Evolutionary conservation across 768 basidiomycete species (phyloP).

Genomic region (Auriscalpium vulgare): DNA sequence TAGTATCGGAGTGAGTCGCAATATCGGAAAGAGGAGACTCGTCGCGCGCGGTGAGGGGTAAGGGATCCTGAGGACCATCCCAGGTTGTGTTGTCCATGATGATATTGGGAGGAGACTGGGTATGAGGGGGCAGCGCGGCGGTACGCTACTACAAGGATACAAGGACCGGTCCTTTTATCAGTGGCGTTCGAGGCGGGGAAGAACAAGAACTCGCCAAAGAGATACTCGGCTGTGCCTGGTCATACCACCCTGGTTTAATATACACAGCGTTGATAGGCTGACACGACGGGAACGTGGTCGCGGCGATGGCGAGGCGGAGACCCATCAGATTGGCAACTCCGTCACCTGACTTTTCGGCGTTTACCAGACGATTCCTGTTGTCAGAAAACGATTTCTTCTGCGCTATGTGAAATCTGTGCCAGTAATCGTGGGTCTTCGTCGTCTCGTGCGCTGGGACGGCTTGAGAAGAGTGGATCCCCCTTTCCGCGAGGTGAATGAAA

Average conservation of each 20-base stretch:
- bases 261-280: conserved; percentile 34
- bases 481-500: conserved; percentile 28
- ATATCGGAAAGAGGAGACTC: too few relatives aligned
- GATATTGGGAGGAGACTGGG: too few relatives aligned
- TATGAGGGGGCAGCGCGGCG: too few relatives aligned
- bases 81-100: too few relatives aligned
- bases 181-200: background rate
- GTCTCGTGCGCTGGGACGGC: conserved; percentile 20
- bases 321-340: conserved; percentile 19
- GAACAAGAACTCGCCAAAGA: background rate
- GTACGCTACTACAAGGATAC: too few relatives aligned
- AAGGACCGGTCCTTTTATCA: background rate
- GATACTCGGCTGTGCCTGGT: conserved; percentile 18
- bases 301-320: conserved; percentile 35
- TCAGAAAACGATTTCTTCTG: conserved; percentile 14
- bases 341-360: conserved; percentile 31
- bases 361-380: conserved; percentile 10
- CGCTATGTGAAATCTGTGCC: conserved; percentile 28
- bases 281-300: conserved; percentile 40
- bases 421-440: conserved; percentile 14
- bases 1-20: too few relatives aligned
- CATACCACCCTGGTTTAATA: conserved; percentile 57
- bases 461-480: conserved; percentile 30
- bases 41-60: too few relatives aligned
- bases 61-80: too few relatives aligned